Evolutionary conservation across 2,329 filamentous ascomycete genomes (phyloP).

Genomic region (Colletotrichum horii): DNA sequence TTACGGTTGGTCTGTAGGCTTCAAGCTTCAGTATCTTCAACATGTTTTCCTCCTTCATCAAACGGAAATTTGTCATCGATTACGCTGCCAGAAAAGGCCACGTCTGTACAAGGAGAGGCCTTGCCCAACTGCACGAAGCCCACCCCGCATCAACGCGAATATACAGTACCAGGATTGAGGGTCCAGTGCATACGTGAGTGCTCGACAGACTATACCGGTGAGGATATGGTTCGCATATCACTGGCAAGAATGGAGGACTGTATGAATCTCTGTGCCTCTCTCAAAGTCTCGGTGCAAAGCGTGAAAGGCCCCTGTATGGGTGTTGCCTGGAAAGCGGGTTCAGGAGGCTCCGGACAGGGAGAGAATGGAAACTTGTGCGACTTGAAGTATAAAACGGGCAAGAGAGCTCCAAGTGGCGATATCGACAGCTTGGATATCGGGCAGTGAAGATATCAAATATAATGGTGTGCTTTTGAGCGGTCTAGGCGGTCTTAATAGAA

Average conservation of each 20-base stretch:
- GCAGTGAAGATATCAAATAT: too few species aligned
- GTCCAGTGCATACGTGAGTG: neutral
- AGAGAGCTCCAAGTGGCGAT: too few species aligned
- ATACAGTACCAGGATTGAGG: neutral
- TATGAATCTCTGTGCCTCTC: neutral
- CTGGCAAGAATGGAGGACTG: neutral
- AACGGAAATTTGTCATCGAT: neutral
- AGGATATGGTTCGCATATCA: neutral
- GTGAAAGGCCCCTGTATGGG: neutral
- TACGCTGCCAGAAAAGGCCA: neutral
- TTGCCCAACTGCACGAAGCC: neutral
- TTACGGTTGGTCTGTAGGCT: neutral
- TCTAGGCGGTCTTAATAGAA: too few species aligned
- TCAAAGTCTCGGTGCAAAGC: too few species aligned
- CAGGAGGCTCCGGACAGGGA: too few species aligned
- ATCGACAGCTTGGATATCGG: too few species aligned
- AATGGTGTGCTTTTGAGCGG: too few species aligned
- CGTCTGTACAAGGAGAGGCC: neutral
- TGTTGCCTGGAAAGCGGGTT: neutral
- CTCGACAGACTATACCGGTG: neutral
- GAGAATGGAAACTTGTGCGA: too few species aligned
- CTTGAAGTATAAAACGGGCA: too few species aligned
- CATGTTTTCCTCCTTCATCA: neutral
- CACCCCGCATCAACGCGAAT: neutral
- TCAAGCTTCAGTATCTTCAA: neutral